Base-by-base conservation (phyloP, 176 grass and related monocot genomes). In the Saccharum officinarum region DNA sequence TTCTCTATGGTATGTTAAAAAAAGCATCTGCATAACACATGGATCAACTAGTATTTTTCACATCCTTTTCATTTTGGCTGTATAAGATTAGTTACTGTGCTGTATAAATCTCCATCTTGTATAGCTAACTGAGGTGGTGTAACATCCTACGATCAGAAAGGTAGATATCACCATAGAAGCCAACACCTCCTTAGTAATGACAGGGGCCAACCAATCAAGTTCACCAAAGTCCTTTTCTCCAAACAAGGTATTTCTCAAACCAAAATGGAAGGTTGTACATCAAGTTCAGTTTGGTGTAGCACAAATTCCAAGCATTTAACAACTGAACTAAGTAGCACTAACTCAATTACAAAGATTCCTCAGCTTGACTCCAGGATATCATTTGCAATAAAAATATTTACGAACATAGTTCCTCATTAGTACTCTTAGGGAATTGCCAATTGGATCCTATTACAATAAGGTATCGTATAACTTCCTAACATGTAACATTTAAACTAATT, bases 161-260 rank as follows among this genome's bases (percentile, higher is more conserved):
- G 6, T 50, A 80, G 42, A 80, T 68, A 23, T 30, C 20, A n/a
- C 62, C 26, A 80, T 50, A 37, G 6, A 80, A 81, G 30, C 6
- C 5, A 36, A 81, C 49, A 44, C 79, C 30, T 69, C 45, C 37
- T n/a, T 67, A 80, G 40, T 36, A 69, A 17, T n/a, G 20, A 25
- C 10, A 69, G 46, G 44, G n/a, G 18, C 30, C 17, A 38, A 81
- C 20, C 45, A 81, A 52, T 67, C 17, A 80, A 28, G 63, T 80
- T 68, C 20, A 12, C 42, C 14, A 8, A 36, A 20, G 17, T 25
- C 6, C 38, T 18, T 81, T 37, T 52, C 44, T 69, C 66, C 64
- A 68, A 69, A 69, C 30, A 81, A 76, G 47, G 73, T 13, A 76
- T 54, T 36, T 76, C 45, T 76, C 73, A 5, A 76, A 55, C 31